Conservation (phyloP, 371 early-diverging fungal species). For the Phascolomyces articulosus region DNA sequence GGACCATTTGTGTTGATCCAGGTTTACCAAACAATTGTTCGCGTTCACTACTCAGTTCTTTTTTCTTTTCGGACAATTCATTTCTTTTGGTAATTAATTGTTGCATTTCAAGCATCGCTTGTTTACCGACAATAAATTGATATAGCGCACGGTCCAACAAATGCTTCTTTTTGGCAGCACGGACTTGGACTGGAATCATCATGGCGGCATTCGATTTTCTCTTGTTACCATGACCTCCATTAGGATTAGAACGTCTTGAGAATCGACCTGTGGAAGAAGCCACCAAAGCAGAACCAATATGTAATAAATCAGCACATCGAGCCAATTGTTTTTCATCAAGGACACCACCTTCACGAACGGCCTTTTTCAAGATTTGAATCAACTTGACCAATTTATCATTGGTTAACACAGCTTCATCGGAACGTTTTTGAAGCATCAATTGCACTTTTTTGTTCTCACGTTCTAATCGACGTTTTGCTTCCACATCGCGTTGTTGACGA, state of each 20-base stretch:
- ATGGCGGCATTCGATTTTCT: background rate
- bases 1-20: slow-evolving; percentile 36
- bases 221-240: too few relatives aligned
- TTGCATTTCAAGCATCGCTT: slow-evolving; percentile 43
- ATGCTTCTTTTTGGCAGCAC: slow-evolving; percentile 53
- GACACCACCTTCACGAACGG: slow-evolving; percentile 44
- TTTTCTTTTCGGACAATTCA: slow-evolving; percentile 63
- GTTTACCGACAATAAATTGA: slow-evolving; percentile 49
- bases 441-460: slow-evolving; percentile 66
- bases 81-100: slow-evolving; percentile 53
- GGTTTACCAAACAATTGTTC: slow-evolving; percentile 59
- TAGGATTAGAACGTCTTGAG: background rate
- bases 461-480: slow-evolving; percentile 70
- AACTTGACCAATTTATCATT: slow-evolving; percentile 58
- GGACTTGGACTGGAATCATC: slow-evolving; percentile 24
- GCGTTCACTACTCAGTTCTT: slow-evolving; percentile 68
- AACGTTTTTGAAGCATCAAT: slow-evolving; percentile 49
- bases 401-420: slow-evolving; percentile 56
- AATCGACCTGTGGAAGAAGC: slow-evolving; percentile 14
- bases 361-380: slow-evolving; percentile 44
- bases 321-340: slow-evolving; percentile 33
- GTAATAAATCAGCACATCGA: slow-evolving; percentile 26
- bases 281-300: slow-evolving; percentile 22
- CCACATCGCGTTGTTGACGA: slow-evolving; percentile 66
- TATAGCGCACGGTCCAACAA: slow-evolving; percentile 58